Evolutionary conservation across 2,329 filamentous ascomycete species (phyloP), one percentile per base, ranked within the genome.

Genomic region (Coniochaeta ligniaria): DNA sequence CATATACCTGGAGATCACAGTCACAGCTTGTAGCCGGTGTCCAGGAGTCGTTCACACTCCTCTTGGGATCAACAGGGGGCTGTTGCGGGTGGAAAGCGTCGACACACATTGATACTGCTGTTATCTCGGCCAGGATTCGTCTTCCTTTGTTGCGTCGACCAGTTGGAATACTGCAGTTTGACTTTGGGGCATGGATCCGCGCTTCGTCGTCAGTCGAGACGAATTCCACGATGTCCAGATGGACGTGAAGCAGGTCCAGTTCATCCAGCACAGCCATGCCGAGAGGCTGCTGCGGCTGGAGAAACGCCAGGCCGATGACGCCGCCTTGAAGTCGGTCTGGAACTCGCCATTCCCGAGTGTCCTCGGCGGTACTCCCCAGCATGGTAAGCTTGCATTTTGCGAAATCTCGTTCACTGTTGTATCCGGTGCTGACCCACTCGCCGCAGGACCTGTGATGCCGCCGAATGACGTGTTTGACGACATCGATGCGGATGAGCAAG

Each of bases 341-440:
- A 88, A 89, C 65, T 96, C 93, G 60, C 93, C 93, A 17, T 97
- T 97, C 71, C 92, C 54, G 3, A 88, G 88, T 65, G 86, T 92
- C 43, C 74, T 96, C 61, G 87, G 89, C 67, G 90, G 91, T 60
- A 93, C 92, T 54, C 89, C 92, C 59, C 90, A 96, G 72, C 90
- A 96, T 78, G 92, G 94, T 96, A 76, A 74, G 84, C 71, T 38
- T 45, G n/a, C 60, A 14, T 14, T 45, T 45, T 36, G 26, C 36
- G 26, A 41, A 17, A 14, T 17, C 4, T 31, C 16, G 20, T n/a
- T 33, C 6, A 45, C 24, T 8, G 8, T 58, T 28, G 54, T 22
- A 47, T 11, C 17, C n/a, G 7, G 54, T 38, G 20, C 56, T 58
- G 12, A 58, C 52, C 35, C 45, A 59, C 57, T 60, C 43, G 26